Base-by-base conservation (phyloP, 2,329 filamentous ascomycete species). In the Sporothrix sp. region DNA sequence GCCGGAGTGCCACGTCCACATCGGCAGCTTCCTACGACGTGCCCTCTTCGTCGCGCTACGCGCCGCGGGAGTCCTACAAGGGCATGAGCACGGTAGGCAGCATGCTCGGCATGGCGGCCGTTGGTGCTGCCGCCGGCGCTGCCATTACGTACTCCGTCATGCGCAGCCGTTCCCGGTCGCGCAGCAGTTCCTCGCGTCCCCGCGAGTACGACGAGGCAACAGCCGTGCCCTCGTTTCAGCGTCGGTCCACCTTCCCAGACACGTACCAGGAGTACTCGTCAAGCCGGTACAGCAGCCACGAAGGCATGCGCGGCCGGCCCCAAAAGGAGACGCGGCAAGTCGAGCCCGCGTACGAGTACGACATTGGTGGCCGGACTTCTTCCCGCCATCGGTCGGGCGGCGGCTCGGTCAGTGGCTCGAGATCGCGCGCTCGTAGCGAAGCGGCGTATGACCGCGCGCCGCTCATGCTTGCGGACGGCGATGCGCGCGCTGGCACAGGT, bases 61-160 rank as follows among this genome's bases (percentile, higher is more conserved):
- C 63, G 53, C 58, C 65, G 33, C 65, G 64, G 25, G 60, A 71
- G 54, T 66, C 62, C 47, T 65, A 66, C 25, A 64, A 58, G 51
- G 68, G 76, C 4, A 67, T 78, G 35, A 74, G 71, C 45, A 73
- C 79, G 36, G 74, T 93, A n/a, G n/a, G n/a, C 40, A 48, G 85
- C 7, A 71, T 94, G 10, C 73, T 95, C 8, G 63, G 63, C 7
- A 59, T 44, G 38, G 61, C 59, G 14, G 60, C 60, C 11, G 53
- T 52, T 2, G 43, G 50, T 16, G 43, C 30, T 9, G 87, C 86
- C 14, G 86, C 86, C 16, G 85, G 85, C 35, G 85, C 83, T 32
- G 85, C 84, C n/a, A 54, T 78, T 20, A 72, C 86, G 9, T 95
- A 93, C 66, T 81, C 80, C 20, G 82, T 88, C 70, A 74, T 81